These are phyloP conservation scores for Sugiyamaella smithiae DNA, from an alignment of 805 yeast species.

Conservation along the genomic window DNA sequence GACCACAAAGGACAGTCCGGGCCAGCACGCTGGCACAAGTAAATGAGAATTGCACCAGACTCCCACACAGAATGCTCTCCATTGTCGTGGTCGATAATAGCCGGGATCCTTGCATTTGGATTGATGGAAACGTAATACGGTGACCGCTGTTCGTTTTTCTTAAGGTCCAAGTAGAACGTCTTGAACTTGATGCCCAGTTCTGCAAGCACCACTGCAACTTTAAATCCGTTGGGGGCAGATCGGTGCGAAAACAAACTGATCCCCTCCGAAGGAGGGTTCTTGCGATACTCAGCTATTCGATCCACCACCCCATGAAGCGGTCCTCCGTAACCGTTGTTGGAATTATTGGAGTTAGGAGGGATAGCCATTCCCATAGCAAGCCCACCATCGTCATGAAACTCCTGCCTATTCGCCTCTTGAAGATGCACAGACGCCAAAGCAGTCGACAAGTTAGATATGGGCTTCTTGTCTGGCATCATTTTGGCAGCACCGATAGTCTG, in stretches of 20 bases:
- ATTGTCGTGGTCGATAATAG: constrained; percentile 81
- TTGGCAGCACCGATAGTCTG: not conserved
- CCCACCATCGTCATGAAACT: constrained; percentile 8
- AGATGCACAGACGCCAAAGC: constrained; percentile 32
- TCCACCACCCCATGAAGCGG: constrained; percentile 20
- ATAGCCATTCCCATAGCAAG: not conserved
- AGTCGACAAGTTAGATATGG: constrained; percentile 31
- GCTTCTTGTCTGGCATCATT: constrained; percentile 21
- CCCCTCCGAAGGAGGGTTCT: constrained; percentile 75
- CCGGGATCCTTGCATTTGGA: constrained; percentile 95
- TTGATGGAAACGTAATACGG: constrained; percentile 92
- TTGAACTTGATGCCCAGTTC: constrained; percentile 78
- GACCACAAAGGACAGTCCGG: constrained; percentile 79
- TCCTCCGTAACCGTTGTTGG: constrained; percentile 3
- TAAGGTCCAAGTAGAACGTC: constrained; percentile 82
- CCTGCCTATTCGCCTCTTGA: constrained; percentile 4
- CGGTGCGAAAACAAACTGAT: constrained; percentile 75
- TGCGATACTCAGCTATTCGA: constrained; percentile 67
- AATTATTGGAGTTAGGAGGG: constrained; percentile 6
- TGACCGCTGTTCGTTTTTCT: constrained; percentile 83
- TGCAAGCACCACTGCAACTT: constrained; percentile 84
- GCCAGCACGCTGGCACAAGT: constrained; percentile 60
- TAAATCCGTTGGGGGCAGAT: constrained; percentile 94
- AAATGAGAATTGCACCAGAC: constrained; percentile 86
- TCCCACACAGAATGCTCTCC: constrained; percentile 89